Base-by-base conservation (phyloP, 139 green algal genomes). In the Pleodorina starrii region DNA sequence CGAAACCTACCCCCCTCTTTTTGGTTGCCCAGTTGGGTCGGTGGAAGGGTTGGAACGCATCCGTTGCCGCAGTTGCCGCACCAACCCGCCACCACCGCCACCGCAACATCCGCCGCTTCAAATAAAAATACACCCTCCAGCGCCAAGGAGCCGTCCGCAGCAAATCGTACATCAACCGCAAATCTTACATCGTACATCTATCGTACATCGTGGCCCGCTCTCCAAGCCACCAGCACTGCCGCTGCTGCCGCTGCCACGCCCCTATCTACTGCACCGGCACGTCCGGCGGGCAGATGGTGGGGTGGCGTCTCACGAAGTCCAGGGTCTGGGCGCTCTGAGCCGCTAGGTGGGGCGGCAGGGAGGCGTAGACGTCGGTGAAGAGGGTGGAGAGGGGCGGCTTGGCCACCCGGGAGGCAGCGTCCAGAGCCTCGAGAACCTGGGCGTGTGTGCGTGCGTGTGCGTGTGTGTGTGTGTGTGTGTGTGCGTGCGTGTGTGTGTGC, bases 331-430 rank as follows among this genome's bases (percentile, higher is more conserved):
- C 43, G 1, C 82, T 32, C 82, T 88, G 82, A 19, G 0, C 43
- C 44, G 17, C 66, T 35, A 98, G 86, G 78, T 97, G 87, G 88
- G 87, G 91, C 0, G 96, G 96, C 93, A 97, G 75, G 54, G 2
- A 11, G 1, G 88, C 91, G 88, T 99, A 99, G 19, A 99, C 96
- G 71, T 98, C 97, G 0, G 80, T 93, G 76, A 98, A 98, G 83
- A 98, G 75, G 19, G 92, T 71, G 4, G 88, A 93, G 42, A 98
- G 51, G 0, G 94, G 87, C 11, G 94, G 89, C 93, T 97, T 97
- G 59, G 89, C 79, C 83, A 93, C 92, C 43, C 63, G 87, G 6
- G 92, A 93, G 6, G 96, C 96, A 25, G 63, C 79, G 14, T 95
- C 92, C 51, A 98, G 82, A 11, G 96, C 94, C 29, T 89, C 85